Evolutionary conservation across 2,329 filamentous ascomycete species (phyloP).

Genomic region (Botrytis cinerea): DNA sequence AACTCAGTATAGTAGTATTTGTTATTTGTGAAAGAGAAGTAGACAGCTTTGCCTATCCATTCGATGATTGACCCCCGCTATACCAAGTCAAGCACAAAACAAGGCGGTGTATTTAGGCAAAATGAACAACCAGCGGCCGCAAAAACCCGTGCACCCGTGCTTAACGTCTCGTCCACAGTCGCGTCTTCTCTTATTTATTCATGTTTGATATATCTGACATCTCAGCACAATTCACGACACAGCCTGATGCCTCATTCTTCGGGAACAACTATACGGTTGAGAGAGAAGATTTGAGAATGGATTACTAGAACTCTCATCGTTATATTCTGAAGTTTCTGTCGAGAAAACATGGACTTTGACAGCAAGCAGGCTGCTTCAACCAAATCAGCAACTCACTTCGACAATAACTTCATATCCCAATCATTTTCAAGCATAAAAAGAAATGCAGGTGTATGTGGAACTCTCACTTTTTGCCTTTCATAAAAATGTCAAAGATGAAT

Average conservation of each 20-base stretch:
- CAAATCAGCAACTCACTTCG: constrained; percentile 9
- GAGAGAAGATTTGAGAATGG: neutral
- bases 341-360: constrained; percentile 12
- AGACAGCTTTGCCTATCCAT: constrained; percentile 21
- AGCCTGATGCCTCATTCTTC: neutral
- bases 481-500: constrained; percentile 52
- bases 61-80: constrained; percentile 16
- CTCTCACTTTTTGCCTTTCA: neutral
- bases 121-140: neutral
- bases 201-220: neutral
- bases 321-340: neutral
- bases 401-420: neutral
- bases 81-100: neutral
- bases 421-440: constrained; percentile 3
- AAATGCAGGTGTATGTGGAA: constrained; percentile 25
- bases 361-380: constrained; percentile 1
- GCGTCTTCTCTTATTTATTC: neutral
- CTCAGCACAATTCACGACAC: neutral
- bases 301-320: neutral
- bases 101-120: constrained; percentile 1
- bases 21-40: constrained; percentile 19
- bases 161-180: neutral
- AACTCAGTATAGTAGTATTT: neutral
- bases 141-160: constrained; percentile 2
- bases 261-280: neutral